A percentile compares a stretch with the other conserved stretches of the same genome.
phyloP scores from a whole-genome alignment of 2,329 filamentous ascomycete genomes.

The Microdochium paspali region DNA sequence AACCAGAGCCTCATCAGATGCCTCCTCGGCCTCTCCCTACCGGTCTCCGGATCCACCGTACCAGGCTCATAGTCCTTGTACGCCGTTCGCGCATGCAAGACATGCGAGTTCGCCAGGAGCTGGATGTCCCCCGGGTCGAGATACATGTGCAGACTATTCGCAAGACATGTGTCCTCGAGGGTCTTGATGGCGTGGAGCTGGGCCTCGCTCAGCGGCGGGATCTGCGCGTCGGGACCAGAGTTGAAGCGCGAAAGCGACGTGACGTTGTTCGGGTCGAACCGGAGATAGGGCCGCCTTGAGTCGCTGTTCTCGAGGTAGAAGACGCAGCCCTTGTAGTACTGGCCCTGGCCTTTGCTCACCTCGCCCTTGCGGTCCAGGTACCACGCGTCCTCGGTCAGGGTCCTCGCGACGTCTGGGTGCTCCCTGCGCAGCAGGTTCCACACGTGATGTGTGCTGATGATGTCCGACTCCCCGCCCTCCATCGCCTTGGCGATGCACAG shows the following conservation, averaged over 20 bases:
- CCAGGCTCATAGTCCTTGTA: slow-evolving; percentile 59
- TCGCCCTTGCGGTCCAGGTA: slow-evolving; percentile 92
- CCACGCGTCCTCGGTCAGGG: slow-evolving; percentile 71
- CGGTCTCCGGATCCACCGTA: slow-evolving; percentile 34
- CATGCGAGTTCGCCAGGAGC: slow-evolving; percentile 71
- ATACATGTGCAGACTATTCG: slow-evolving; percentile 72
- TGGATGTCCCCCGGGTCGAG: slow-evolving; percentile 87
- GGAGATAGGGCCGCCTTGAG: slow-evolving; percentile 58
- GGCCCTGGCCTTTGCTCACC: slow-evolving; percentile 61
- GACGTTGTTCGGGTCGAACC: slow-evolving; percentile 88
- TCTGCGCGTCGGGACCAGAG: slow-evolving; percentile 54
- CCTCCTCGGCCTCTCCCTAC: slow-evolving; percentile 42
- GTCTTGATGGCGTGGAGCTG: slow-evolving; percentile 61
- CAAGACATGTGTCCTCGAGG: slow-evolving; percentile 67
- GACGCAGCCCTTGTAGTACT: slow-evolving; percentile 64
- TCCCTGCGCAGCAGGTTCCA: slow-evolving; percentile 72
- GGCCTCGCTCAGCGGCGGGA: slow-evolving; percentile 60
- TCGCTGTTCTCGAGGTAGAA: slow-evolving; percentile 62
- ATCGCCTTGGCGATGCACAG: slow-evolving; percentile 71
- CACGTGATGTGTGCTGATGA: slow-evolving; percentile 69
- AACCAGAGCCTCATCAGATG: slow-evolving; percentile 82
- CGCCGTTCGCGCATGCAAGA: slow-evolving; percentile 71
- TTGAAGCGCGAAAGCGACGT: slow-evolving; percentile 62
- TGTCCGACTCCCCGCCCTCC: slow-evolving; percentile 76
- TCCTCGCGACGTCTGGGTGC: slow-evolving; percentile 68